A percentile compares a stretch with the other conserved stretches of the same genome.
phyloP scores from a whole-genome alignment of 1,139 yeast genomes.

The Hanseniaspora gamundiae region DNA sequence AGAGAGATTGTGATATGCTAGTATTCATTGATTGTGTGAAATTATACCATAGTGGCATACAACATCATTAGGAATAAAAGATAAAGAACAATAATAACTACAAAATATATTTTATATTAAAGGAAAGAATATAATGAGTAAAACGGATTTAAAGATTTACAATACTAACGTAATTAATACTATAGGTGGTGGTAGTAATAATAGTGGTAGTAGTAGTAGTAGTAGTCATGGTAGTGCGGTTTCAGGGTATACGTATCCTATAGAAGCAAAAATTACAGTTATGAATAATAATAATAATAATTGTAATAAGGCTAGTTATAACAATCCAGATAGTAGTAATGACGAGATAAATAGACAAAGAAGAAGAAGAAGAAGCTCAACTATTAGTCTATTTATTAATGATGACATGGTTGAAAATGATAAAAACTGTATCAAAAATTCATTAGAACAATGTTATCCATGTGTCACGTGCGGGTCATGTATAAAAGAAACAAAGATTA shows the following conservation, averaged over 20 bases:
- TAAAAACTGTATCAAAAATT: background rate
- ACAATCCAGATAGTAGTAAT: background rate
- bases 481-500: background rate
- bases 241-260: background rate
- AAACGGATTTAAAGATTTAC: background rate
- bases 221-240: background rate
- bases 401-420: background rate
- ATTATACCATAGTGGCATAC: too few species aligned
- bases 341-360: background rate
- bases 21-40: too few species aligned
- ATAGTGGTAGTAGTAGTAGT: background rate
- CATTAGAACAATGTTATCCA: too few species aligned
- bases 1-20: too few species aligned
- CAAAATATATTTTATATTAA: too few species aligned
- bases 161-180: too few species aligned
- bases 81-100: too few species aligned
- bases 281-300: background rate
- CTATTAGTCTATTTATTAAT: background rate
- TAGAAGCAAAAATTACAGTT: background rate
- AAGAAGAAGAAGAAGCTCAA: background rate
- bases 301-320: background rate
- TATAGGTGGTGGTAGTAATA: background rate
- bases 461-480: background rate
- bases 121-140: background rate
- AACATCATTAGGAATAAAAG: too few species aligned